phyloP scores from a whole-genome alignment of 2,329 filamentous ascomycete genomes.

The Phialophora verrucosa region DNA sequence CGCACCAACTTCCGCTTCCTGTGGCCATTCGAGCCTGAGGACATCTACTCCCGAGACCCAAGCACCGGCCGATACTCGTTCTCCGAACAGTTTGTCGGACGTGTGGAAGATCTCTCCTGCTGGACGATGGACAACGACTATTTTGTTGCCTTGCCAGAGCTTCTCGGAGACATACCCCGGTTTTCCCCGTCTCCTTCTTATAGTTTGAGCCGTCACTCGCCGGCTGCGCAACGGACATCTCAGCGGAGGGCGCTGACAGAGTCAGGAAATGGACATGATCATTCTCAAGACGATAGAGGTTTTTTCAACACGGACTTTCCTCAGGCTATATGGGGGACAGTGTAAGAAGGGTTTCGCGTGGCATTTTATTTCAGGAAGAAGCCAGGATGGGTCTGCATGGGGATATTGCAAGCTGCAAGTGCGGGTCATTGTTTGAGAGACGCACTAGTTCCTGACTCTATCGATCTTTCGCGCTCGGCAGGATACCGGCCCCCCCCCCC shows the following conservation, averaged over 20 bases:
- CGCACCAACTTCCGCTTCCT: neutral
- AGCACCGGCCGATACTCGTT: conserved; percentile 16
- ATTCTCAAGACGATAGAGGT: neutral
- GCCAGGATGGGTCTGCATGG: neutral
- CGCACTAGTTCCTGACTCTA: neutral
- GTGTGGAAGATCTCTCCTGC: conserved; percentile 13
- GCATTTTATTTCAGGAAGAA: neutral
- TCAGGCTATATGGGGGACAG: neutral
- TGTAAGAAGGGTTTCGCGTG: neutral
- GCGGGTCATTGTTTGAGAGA: neutral
- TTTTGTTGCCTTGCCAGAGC: conserved; percentile 15
- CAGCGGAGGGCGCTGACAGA: neutral
- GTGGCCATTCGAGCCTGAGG: neutral
- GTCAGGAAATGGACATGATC: neutral
- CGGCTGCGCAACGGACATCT: neutral
- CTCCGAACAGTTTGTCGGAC: conserved; percentile 16
- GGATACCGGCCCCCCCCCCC: too few species aligned
- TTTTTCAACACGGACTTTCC: neutral
- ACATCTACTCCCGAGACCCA: neutral
- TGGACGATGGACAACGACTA: conserved; percentile 21
- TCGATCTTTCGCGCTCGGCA: neutral
- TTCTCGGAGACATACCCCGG: conserved; percentile 9
- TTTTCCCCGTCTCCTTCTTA: conserved; percentile 8
- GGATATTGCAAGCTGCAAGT: neutral
- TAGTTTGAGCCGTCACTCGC: neutral